Percentiles rank a stretch among this genome's conserved stretches.
phyloP scores from a whole-genome alignment of 1,284 basidiomycete genomes.

The Exsudoporus floridanus region DNA sequence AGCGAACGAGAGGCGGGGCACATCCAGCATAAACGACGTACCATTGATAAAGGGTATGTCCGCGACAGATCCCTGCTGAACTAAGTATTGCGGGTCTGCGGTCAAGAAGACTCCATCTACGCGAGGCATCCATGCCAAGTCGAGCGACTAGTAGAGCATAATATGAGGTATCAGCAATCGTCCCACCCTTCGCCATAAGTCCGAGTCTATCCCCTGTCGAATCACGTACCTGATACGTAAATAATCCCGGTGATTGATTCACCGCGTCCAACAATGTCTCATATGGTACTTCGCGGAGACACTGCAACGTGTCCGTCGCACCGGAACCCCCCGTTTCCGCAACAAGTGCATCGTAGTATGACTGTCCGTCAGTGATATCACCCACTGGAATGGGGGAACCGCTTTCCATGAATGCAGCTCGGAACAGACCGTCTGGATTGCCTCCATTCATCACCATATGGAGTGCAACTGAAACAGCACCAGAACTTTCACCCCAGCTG shows the following conservation, averaged over 20 bases:
- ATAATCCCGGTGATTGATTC: conserved; percentile 29
- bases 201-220: neutral
- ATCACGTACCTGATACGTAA: conserved; percentile 44
- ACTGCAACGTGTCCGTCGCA: conserved; percentile 31
- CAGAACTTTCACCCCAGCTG: conserved; percentile 35
- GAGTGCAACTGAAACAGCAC: conserved; percentile 31
- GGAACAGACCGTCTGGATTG: conserved; percentile 30
- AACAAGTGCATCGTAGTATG: conserved; percentile 27
- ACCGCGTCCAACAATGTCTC: conserved; percentile 21
- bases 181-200: too few relatives aligned
- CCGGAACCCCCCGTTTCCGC: conserved; percentile 20
- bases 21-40: conserved; percentile 10
- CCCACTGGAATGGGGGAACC: conserved; percentile 18
- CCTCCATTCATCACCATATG: conserved; percentile 30
- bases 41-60: conserved; percentile 49
- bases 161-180: too few relatives aligned
- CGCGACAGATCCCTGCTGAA: conserved; percentile 43
- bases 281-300: conserved; percentile 32
- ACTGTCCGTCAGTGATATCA: conserved; percentile 27
- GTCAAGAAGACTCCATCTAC: conserved; percentile 52
- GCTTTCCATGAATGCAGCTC: conserved; percentile 37
- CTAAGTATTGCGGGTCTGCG: conserved; percentile 41
- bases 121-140: conserved; percentile 48
- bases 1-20: conserved; percentile 27
- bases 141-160: conserved; percentile 34